These are phyloP conservation scores for Septoria linicola DNA, from an alignment of 2,329 filamentous ascomycete species.

Conservation along the genomic window DNA sequence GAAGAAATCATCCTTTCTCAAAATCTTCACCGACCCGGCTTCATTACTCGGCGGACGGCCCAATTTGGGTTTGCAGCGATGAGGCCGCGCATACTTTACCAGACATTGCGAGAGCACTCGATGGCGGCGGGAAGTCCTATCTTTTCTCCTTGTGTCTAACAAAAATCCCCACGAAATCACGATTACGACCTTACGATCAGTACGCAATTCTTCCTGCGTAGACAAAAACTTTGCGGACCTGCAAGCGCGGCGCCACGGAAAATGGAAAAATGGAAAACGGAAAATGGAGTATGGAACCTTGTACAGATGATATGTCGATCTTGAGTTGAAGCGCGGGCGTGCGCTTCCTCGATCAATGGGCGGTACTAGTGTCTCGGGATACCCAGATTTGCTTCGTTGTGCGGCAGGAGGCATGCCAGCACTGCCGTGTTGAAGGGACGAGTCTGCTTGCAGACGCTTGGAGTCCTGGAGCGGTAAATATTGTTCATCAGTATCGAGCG, in stretches of 20 bases:
- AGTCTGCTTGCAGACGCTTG: slow-evolving; percentile 21
- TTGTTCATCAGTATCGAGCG: neutral
- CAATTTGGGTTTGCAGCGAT: slow-evolving; percentile 24
- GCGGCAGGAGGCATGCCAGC: slow-evolving; percentile 1
- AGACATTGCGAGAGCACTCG: neutral
- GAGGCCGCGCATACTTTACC: slow-evolving; percentile 4
- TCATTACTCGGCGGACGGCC: slow-evolving; percentile 29
- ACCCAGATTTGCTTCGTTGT: slow-evolving; percentile 12
- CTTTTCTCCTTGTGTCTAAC: slow-evolving; percentile 10
- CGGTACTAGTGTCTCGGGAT: slow-evolving; percentile 10
- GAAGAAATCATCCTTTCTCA: slow-evolving; percentile 35
- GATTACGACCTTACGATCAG: slow-evolving; percentile 15
- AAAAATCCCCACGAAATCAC: slow-evolving; percentile 11
- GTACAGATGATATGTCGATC: slow-evolving; percentile 1
- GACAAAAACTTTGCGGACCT: slow-evolving; percentile 16
- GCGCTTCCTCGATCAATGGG: slow-evolving; percentile 10
- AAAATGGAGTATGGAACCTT: slow-evolving; percentile 1
- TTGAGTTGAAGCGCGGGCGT: slow-evolving; percentile 14
- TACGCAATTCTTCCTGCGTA: slow-evolving; percentile 9
- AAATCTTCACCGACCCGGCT: slow-evolving; percentile 38
- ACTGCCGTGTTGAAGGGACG: slow-evolving; percentile 19
- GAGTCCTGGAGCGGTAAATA: slow-evolving; percentile 19
- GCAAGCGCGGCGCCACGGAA: slow-evolving; percentile 17
- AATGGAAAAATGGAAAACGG: slow-evolving; percentile 1
- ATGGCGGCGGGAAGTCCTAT: neutral